Base-by-base conservation (phyloP, 805 yeast genomes). In the Ogataea degrootiae region DNA sequence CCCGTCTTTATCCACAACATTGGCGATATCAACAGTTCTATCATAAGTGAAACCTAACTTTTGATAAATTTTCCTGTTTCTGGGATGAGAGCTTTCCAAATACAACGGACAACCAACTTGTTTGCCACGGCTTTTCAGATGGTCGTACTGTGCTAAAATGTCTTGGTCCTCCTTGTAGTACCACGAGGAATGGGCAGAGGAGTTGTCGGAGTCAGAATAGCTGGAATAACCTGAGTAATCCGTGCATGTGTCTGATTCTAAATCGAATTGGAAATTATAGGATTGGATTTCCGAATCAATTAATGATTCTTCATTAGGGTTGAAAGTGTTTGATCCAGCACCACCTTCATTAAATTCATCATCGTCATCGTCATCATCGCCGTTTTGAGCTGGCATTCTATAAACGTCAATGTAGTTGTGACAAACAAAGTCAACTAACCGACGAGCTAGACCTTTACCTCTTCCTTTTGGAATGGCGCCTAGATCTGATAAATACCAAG, bases 401-500 rank as follows among this genome's bases (percentile, higher is more conserved):
- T 59, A 62, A 11, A 58, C 56, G 42, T 65, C 69, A 50, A 76
- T 67, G 58, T 66, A 77, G 50, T 74, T 68, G 38, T 75, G 73
- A 46, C 77, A 68, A 44, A 76, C 78, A 59, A 69, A 71, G 51
- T 78, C 75, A 43, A 80, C 65, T 50, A 80, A 66, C 49, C 71
- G 65, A 58, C 78, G 70, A 34, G 82, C 82, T 54, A 77, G 69
- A 21, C 84, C 83, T 56, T 76, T 76, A 45, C 85, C 85, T 58
- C 81, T 68, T 66, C 80, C 80, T 37, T 71, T 61, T 7, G 83
- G 82, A 39, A 76, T 66, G 22, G 81, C 78, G 38, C 84, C 84
- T 45, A 80, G 69, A 59, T 80, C 84, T 41, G 76, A 71, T 51
- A 80, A 67, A 59, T 80, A 80, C 84, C 85, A 80, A 44, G 78